Evolutionary conservation across 1,284 basidiomycete species (phyloP).

Genomic region (Malassezia cuniculi): DNA sequence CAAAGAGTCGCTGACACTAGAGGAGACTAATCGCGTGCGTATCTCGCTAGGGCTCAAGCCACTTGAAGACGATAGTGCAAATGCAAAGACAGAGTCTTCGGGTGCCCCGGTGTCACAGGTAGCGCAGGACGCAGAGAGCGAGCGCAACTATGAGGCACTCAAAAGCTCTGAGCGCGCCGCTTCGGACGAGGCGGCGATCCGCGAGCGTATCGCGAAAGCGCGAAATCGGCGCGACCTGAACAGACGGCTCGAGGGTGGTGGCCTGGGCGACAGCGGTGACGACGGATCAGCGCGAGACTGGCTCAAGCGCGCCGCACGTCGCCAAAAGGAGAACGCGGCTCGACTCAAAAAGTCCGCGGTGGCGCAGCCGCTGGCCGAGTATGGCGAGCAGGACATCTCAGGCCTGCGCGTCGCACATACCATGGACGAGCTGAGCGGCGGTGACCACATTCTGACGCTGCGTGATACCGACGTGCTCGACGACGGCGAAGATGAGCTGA

Average conservation of each 20-base stretch:
- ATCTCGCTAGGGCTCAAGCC: slow-evolving; percentile 86
- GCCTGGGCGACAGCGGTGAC: slow-evolving; percentile 60
- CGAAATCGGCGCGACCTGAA: slow-evolving; percentile 81
- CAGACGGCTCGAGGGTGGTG: slow-evolving; percentile 73
- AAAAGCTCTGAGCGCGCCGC: slow-evolving; percentile 60
- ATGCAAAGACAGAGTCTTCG: neutral
- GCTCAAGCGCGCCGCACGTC: slow-evolving; percentile 76
- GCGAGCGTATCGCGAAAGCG: slow-evolving; percentile 46
- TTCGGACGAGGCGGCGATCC: slow-evolving; percentile 54
- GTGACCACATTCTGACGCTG: slow-evolving; percentile 84
- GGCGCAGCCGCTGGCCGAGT: slow-evolving; percentile 56
- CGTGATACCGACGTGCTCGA: slow-evolving; percentile 89
- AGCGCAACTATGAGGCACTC: slow-evolving; percentile 41
- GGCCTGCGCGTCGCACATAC: slow-evolving; percentile 93
- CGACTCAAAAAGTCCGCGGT: slow-evolving; percentile 55
- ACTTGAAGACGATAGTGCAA: slow-evolving; percentile 50
- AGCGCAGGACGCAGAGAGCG: slow-evolving; percentile 45
- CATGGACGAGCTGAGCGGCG: slow-evolving; percentile 64
- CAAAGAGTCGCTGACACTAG: slow-evolving; percentile 70
- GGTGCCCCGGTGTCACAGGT: too few relatives aligned
- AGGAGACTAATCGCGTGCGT: slow-evolving; percentile 96
- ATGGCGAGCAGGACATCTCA: slow-evolving; percentile 56
- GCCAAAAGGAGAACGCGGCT: slow-evolving; percentile 68
- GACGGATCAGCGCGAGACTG: slow-evolving; percentile 61
- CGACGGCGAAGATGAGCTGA: slow-evolving; percentile 90